Evolutionary conservation across 352 stramenopile species (phyloP).

Genomic region (Globisporangium camurandrum): DNA sequence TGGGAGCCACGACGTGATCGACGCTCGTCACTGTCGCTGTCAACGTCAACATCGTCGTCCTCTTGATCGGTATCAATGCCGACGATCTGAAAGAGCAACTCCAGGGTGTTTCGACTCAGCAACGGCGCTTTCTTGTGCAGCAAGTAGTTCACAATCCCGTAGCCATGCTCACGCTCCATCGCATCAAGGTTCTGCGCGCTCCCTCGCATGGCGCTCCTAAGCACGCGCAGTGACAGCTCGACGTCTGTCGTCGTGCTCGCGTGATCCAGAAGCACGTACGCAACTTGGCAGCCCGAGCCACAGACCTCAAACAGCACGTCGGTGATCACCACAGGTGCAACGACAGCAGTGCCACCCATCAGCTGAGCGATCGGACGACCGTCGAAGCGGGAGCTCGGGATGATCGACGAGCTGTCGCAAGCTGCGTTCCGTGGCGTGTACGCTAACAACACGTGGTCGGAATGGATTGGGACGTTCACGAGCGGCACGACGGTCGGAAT

Average conservation of each 20-base stretch:
- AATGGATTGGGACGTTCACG: conserved; percentile 35
- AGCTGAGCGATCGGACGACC: conserved; percentile 48
- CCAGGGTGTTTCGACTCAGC: conserved; percentile 26
- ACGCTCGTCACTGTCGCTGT: neutral
- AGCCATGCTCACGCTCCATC: conserved; percentile 69
- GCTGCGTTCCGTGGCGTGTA: conserved; percentile 37
- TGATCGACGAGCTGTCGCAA: conserved; percentile 25
- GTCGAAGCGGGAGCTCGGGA: conserved; percentile 44
- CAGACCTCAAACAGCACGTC: conserved; percentile 35
- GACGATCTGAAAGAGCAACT: conserved; percentile 43
- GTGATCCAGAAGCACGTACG: conserved; percentile 43
- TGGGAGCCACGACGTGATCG: neutral
- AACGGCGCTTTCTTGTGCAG: conserved; percentile 48
- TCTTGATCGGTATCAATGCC: conserved; percentile 34
- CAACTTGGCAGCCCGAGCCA: conserved; percentile 42
- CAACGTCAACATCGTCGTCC: neutral
- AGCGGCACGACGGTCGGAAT: conserved; percentile 43
- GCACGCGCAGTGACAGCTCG: conserved; percentile 35
- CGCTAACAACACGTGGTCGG: conserved; percentile 43
- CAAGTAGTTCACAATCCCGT: conserved; percentile 61
- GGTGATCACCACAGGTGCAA: conserved; percentile 19
- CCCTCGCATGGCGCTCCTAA: conserved; percentile 24
- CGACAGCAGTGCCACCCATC: conserved; percentile 32
- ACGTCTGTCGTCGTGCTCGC: conserved; percentile 29
- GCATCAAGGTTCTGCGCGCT: conserved; percentile 35